Base-by-base conservation (phyloP, 345 rosid species). In the Excoecaria cochinchinensis region DNA sequence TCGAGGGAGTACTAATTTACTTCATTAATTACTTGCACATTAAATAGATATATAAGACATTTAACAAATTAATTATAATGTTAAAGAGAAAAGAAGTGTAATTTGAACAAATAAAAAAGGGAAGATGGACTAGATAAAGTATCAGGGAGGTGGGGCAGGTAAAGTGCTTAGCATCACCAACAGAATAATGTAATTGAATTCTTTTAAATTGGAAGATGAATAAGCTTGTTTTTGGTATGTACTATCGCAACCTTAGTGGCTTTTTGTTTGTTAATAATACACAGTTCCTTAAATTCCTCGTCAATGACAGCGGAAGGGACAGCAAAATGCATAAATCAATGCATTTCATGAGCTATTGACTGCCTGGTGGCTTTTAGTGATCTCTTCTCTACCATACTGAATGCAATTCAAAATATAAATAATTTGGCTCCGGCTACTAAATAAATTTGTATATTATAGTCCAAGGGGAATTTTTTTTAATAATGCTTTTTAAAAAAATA, bases 251-350 rank as follows among this genome's bases (percentile, higher is more conserved):
- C 70, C 66, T 8, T 65, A 77, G 42, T 70, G 66, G 78, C 73
- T 25, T 70, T 42, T 59, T 78, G 38, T 58, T 52, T 6, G 24
- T 58, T 21, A 53, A 11, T 31, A 31, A 31, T 31, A 24, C 8
- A 6, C 1, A 25, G 14, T 71, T 61, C 82, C 84, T 75, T 21
- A 78, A 74, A 70, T 67, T 81, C 62, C 77, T 81, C 79, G 24
- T 53, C 3, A 47, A 21, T 60, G 81, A 75, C 31, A 60, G 48
- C 8, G 38, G 14, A 52, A 31, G 57, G n/a, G 74, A 13, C 53
- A 78, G 61, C 84, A 75, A 13, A 76, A 42, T 71, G 74, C 77
- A 57, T 19, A 61, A 81, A 78, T 71, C 76, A 74, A 74, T 77
- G 84, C 62, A 70, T 14, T 13, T 56, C 67, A 59, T 11, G 24